Base-by-base conservation (phyloP, 2,329 filamentous ascomycete genomes). In the Fusarium decemcellulare region DNA sequence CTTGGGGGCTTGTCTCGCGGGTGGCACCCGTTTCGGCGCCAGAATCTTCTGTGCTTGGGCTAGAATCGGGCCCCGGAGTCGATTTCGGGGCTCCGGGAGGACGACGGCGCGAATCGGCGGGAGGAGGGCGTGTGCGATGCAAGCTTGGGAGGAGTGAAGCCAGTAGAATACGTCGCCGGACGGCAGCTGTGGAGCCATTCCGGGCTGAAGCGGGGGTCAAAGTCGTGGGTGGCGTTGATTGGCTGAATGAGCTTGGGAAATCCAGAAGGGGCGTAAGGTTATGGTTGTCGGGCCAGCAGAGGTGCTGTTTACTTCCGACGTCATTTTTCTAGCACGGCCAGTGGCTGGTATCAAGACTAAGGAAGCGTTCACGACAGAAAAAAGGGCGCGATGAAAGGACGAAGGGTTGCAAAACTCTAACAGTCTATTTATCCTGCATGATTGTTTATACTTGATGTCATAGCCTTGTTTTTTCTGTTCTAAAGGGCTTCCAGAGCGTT, bases 301-400 rank as follows among this genome's bases (percentile, higher is more conserved):
- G 30, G 23, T 5, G 23, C 23, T 78, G 39, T 77, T 80, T 79
- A 79, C 76, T 74, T 71, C 36, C 68, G 75, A 79, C 76, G 78
- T 79, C 77, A 80, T 65, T 50, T 46, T 27, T 32, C 14, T n/a
- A 11, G 18, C 34, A 34, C 32, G 27, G 32, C 6, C 36, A 9
- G 15, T 51, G 61, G 40, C 48, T 27, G 23, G 54, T 51, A 29
- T 29, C 52, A 27, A 29, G 27, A 46, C 9, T 29, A 37, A 32
- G 27, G 48, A 51, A 53, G 50, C n/a, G 27, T 30, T 16, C 6
- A 56, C 15, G 12, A 44, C 37, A 16, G n/a, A 11, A 44, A 8
- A 36, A n/a, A n/a, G 14, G 15, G 30, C 18, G 36, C 40, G 37
- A 18, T 30, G 14, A 16, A 29, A 10, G 32, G n/a, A 32, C 10